Percentiles rank a stretch among this genome's conserved stretches.
Evolutionary conservation across 2,329 filamentous ascomycete genomes (phyloP).

Genomic region (Bretziella fagacearum): DNA sequence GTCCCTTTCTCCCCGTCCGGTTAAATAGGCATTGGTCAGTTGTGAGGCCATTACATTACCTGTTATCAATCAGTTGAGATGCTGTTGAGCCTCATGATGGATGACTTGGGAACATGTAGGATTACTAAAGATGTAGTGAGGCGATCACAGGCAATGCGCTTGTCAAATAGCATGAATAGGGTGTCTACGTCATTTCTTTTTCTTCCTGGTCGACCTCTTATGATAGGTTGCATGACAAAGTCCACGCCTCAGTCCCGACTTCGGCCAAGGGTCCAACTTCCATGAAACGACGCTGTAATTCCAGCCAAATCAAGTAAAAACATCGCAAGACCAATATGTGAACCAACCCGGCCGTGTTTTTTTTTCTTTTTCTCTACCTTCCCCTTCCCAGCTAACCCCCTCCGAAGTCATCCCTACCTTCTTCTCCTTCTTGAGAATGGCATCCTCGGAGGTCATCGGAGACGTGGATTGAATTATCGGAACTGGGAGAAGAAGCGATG

Average conservation of each 20-base stretch:
- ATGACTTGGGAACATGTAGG: not conserved
- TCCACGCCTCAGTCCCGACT: not conserved
- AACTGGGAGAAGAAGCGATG: no score
- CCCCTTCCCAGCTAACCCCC: no score
- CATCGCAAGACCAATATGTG: no score
- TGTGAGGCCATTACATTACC: slow-evolving; percentile 6
- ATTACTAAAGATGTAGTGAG: no score
- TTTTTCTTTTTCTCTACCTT: no score
- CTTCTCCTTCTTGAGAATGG: no score
- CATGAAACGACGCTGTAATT: no score
- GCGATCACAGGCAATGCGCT: not conserved
- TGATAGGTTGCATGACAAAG: not conserved
- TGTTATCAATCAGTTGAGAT: slow-evolving; percentile 7
- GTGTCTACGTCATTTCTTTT: not conserved
- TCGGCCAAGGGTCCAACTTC: not conserved
- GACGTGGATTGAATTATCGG: no score
- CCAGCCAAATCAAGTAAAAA: no score
- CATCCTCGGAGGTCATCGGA: not conserved
- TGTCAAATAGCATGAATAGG: not conserved
- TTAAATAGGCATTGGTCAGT: not conserved
- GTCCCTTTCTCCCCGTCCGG: not conserved
- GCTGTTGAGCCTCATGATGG: not conserved
- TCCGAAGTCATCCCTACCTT: no score
- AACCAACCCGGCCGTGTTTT: no score
- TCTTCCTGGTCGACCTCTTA: not conserved